Percentiles rank a stretch among this genome's conserved stretches.
Evolutionary conservation across 352 stramenopile species (phyloP).

Genomic region (Phytophthora ohioensis): DNA sequence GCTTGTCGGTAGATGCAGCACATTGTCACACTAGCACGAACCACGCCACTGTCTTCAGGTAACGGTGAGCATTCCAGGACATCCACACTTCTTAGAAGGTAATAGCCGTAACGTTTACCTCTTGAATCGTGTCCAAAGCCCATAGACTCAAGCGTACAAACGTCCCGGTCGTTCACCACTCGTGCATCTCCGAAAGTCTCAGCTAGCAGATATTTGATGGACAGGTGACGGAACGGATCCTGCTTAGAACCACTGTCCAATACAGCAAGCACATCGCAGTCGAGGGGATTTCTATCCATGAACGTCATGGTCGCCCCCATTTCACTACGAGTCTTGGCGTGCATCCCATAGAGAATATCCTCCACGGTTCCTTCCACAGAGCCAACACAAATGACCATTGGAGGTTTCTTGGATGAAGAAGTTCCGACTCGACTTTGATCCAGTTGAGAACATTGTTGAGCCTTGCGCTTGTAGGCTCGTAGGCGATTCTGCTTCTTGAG

Average conservation of each 20-base stretch:
- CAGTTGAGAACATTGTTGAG: constrained; percentile 10
- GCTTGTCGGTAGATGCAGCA: constrained; percentile 76
- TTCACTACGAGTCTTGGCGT: constrained; percentile 64
- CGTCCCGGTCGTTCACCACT: constrained; percentile 61
- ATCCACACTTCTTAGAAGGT: constrained; percentile 66
- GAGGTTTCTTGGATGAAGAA: constrained; percentile 32
- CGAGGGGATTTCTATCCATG: constrained; percentile 49
- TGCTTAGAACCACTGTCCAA: constrained; percentile 51
- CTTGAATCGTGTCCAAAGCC: constrained; percentile 47
- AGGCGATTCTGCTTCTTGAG: constrained; percentile 52
- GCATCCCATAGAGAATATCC: constrained; percentile 64
- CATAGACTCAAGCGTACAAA: constrained; percentile 61
- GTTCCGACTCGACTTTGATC: constrained; percentile 20
- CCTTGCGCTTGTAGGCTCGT: constrained; percentile 53
- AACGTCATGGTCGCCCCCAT: constrained; percentile 63
- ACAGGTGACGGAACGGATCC: constrained; percentile 65
- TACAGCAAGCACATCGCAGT: constrained; percentile 57
- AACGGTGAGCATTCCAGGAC: constrained; percentile 56
- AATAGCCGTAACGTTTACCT: constrained; percentile 58
- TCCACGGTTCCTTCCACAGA: constrained; percentile 61
- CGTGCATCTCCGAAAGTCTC: constrained; percentile 52
- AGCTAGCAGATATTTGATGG: constrained; percentile 64
- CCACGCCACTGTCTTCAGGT: constrained; percentile 51
- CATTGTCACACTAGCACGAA: constrained; percentile 59
- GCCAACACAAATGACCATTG: constrained; percentile 63